Evolutionary conservation across 2,329 filamentous ascomycete genomes (phyloP).

Genomic region (Thelonectria olida): DNA sequence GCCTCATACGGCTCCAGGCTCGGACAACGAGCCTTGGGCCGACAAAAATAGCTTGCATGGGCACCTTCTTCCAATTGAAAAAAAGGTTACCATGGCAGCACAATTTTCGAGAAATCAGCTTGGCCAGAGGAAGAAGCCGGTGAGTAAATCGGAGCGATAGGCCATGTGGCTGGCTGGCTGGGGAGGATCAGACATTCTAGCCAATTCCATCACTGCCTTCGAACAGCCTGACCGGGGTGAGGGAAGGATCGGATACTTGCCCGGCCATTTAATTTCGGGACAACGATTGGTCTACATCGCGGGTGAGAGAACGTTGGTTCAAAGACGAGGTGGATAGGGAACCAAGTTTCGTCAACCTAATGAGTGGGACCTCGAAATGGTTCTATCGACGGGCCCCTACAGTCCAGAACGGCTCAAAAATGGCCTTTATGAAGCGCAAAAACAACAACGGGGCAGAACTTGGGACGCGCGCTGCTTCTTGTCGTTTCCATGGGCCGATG

Average conservation of each 20-base stretch:
- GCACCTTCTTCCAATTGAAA: not conserved
- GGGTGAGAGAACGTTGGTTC: not conserved
- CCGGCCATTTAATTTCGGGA: not conserved
- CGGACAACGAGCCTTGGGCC: not conserved
- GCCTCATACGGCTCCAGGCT: not conserved
- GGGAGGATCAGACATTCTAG: not conserved
- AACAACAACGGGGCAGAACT: not conserved
- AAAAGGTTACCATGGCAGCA: not conserved
- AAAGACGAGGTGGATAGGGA: not conserved
- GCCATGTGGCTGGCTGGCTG: not conserved
- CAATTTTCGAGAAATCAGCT: not conserved
- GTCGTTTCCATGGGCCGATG: constrained; percentile 8
- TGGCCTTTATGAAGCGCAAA: not conserved
- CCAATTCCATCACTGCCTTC: not conserved
- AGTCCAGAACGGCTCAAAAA: not conserved
- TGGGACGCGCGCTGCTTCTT: constrained; percentile 9
- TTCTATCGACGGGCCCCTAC: constrained; percentile 4
- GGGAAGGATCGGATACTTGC: not conserved
- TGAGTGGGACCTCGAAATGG: constrained; percentile 4
- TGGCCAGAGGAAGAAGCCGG: not conserved
- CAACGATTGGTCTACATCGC: not conserved
- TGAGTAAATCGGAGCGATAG: not conserved
- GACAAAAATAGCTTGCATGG: not conserved
- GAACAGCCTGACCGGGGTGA: not conserved
- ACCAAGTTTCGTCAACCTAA: not conserved